phyloP scores from a whole-genome alignment of 495 filamentous ascomycete genomes.

The Chlorociboria aeruginascens region DNA sequence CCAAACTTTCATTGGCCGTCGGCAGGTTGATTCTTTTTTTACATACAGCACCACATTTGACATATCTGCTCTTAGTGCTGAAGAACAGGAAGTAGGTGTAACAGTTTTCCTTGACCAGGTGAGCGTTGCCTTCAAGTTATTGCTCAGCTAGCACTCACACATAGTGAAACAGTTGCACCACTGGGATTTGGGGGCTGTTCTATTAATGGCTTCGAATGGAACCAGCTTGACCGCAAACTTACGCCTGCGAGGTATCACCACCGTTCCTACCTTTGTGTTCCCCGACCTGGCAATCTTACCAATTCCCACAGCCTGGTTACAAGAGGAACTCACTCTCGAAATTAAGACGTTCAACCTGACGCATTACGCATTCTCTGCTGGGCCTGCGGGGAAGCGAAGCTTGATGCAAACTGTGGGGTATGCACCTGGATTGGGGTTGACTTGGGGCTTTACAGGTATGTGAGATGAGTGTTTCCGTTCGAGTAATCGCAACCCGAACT shows the following conservation, averaged over 20 bases:
- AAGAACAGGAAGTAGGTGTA: conserved; percentile 31
- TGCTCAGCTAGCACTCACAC: too few relatives aligned
- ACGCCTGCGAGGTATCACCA: background rate
- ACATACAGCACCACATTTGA: conserved; percentile 29
- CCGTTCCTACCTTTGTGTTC: background rate
- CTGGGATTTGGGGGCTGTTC: conserved; percentile 36
- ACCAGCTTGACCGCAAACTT: conserved; percentile 9
- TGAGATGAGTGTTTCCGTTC: too few relatives aligned
- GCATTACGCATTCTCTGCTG: conserved; percentile 34
- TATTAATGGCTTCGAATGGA: conserved; percentile 23
- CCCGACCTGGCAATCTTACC: too few relatives aligned
- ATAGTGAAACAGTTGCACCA: conserved; percentile 23
- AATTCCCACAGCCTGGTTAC: conserved; percentile 22
- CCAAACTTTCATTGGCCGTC: conserved; percentile 34
- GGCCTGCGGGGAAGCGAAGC: conserved; percentile 8
- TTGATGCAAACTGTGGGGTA: too few relatives aligned
- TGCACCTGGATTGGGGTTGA: too few relatives aligned
- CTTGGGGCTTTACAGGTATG: too few relatives aligned
- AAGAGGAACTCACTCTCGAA: conserved; percentile 25
- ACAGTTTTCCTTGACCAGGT: conserved; percentile 39
- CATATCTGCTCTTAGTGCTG: conserved; percentile 23
- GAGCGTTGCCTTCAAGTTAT: background rate
- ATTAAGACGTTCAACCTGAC: conserved; percentile 32
- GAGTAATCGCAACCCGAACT: too few relatives aligned
- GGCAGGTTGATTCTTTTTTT: conserved; percentile 39